Conservation (phyloP, 345 rosid genomes). For the Brassica incana region DNA sequence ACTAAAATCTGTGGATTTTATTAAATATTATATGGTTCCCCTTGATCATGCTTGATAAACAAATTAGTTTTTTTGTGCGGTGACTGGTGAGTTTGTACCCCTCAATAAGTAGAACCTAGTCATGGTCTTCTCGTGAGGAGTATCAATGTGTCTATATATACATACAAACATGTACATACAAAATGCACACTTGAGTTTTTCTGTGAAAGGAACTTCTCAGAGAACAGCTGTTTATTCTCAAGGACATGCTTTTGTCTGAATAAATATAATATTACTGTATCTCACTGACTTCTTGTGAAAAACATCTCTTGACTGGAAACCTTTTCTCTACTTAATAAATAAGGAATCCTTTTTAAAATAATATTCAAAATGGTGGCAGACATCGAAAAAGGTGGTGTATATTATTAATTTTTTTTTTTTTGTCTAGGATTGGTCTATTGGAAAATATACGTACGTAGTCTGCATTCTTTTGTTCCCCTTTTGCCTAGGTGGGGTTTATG, state of each 20-base stretch:
- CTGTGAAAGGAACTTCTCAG: neutral
- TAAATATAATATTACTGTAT: neutral
- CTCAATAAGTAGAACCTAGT: constrained; percentile 7
- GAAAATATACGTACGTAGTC: neutral
- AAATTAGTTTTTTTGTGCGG: constrained; percentile 11
- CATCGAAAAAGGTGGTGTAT: constrained; percentile 23
- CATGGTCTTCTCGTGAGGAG: constrained; percentile 25
- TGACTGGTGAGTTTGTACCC: constrained; percentile 10
- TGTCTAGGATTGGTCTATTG: neutral
- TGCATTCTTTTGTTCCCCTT: neutral
- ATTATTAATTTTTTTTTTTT: neutral
- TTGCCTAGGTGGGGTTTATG: neutral
- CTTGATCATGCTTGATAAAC: neutral
- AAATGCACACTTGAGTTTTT: constrained; percentile 22
- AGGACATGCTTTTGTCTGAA: constrained; percentile 27
- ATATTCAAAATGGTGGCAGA: constrained; percentile 25
- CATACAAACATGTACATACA: constrained; percentile 1
- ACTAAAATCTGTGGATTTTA: neutral
- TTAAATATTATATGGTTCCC: neutral
- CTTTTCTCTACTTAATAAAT: neutral
- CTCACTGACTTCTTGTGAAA: constrained; percentile 27
- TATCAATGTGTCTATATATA: neutral
- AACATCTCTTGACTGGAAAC: neutral
- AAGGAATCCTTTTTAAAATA: neutral
- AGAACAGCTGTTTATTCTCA: constrained; percentile 39